A percentile compares a stretch with the other conserved stretches of the same genome.
Evolutionary conservation across 2,329 filamentous ascomycete genomes (phyloP).

Genomic region (Trichoderma cornu-damae): DNA sequence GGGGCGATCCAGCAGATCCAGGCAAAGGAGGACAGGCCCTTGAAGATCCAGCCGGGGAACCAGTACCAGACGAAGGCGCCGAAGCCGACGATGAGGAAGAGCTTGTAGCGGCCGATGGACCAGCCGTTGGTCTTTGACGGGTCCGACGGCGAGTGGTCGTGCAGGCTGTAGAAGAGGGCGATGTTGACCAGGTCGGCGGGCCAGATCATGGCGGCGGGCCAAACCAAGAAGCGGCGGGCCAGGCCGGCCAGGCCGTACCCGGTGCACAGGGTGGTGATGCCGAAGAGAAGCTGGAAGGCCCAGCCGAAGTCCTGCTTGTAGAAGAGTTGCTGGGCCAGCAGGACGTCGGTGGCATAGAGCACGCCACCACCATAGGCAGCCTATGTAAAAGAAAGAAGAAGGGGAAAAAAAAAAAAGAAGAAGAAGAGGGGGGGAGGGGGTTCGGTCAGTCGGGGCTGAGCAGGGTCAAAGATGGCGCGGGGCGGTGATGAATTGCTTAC

Average conservation of each 20-base stretch:
- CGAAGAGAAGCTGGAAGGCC: constrained; percentile 51
- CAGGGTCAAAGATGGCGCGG: neutral
- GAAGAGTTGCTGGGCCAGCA: constrained; percentile 48
- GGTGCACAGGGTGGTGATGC: constrained; percentile 51
- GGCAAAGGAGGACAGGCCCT: constrained; percentile 57
- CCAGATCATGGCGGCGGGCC: constrained; percentile 55
- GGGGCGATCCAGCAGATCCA: constrained; percentile 60
- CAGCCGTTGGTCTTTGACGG: constrained; percentile 53
- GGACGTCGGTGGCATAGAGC: constrained; percentile 51
- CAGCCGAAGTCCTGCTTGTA: constrained; percentile 53
- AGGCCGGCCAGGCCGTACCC: constrained; percentile 55
- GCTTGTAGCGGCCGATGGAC: constrained; percentile 58
- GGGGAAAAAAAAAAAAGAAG: too few species aligned
- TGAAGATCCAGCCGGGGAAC: constrained; percentile 59
- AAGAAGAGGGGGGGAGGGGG: too few species aligned
- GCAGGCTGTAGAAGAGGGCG: constrained; percentile 46
- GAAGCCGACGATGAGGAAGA: constrained; percentile 54
- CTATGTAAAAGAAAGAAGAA: constrained; percentile 27
- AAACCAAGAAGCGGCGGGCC: constrained; percentile 48
- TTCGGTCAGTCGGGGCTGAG: neutral
- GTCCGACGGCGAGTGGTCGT: constrained; percentile 43
- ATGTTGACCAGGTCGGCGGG: constrained; percentile 51
- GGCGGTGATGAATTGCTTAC: constrained; percentile 36
- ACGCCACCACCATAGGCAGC: constrained; percentile 54
- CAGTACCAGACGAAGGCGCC: constrained; percentile 53